Evolutionary conservation across 2,329 filamentous ascomycete genomes (phyloP), one percentile per base, ranked within the genome.

Genomic region (Epichloe gansuensis): DNA sequence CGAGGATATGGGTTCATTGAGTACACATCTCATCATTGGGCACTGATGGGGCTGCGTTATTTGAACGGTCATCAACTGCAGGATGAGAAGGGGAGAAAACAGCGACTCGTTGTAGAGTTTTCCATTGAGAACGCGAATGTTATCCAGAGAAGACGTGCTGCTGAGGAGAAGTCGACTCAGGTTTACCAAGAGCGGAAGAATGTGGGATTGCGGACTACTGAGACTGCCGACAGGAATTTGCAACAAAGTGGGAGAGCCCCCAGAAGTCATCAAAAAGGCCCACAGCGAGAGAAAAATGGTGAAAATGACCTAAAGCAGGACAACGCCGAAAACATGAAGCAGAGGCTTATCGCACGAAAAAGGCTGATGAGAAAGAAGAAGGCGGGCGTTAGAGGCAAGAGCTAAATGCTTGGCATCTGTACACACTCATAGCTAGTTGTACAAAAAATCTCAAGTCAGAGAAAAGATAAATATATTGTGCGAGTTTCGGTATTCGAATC

Each of bases 61-160:
- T 76, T 98, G 53, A 98, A 98, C 65, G 90, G 91, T 1, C 84
- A 79, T 54, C 71, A 78, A 35, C 60, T 81, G 17, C 73, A 77
- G 61, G 79, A 76, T 56, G 69, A 73, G 25, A 69, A 78, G 50
- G 89, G 93, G 57, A 88, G 85, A 70, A 91, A 89, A 65, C 90
- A 93, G 68, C 78, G 93, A 12, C 71, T 98, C 49, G 89, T 98
- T 63, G 91, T 91, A 39, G 94, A 98, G 67, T 98, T 98, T 65
- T 89, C 93, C 21, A 95, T 98, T 65, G 93, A 98, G 70, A 98
- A 98, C 61, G 90, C 89, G 1, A 90, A 96, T 63, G 93, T 98
- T 1, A 85, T 98, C n/a, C 79, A 84, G 58, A 78, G 93, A 57
- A 78, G 94, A 54, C 62, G 60, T 44, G 64, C 63, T 35, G 64